These are phyloP conservation scores for Xylaria sp. DNA, from an alignment of 2,329 filamentous ascomycete genomes.

Conservation along the genomic window DNA sequence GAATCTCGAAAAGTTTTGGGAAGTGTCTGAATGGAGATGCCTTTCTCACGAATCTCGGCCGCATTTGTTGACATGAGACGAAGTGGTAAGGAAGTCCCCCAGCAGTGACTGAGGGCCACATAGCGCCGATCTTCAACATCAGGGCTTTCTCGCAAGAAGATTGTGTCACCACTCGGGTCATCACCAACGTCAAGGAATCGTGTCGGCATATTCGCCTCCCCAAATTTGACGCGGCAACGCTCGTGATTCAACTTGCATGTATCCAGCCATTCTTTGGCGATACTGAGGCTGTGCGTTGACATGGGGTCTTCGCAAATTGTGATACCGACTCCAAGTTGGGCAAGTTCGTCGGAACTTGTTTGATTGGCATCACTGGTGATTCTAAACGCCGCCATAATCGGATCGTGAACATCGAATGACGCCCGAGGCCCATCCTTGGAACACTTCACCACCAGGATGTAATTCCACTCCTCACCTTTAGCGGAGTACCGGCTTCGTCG, in stretches of 20 bases:
- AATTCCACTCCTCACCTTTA: constrained; percentile 5
- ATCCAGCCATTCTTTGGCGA: neutral
- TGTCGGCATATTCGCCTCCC: neutral
- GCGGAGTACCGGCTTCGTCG: neutral
- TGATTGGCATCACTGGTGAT: neutral
- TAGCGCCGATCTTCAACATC: neutral
- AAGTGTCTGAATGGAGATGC: neutral
- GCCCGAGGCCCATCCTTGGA: neutral
- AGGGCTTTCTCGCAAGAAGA: neutral
- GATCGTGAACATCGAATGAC: neutral
- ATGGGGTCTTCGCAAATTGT: neutral
- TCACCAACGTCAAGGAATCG: neutral
- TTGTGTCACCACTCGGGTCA: neutral
- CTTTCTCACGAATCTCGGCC: neutral
- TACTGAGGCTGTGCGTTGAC: neutral
- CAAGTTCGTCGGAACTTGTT: neutral
- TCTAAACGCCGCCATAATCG: neutral
- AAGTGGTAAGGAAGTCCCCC: neutral
- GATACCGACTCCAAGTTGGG: neutral
- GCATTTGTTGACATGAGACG: neutral
- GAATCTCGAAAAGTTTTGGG: neutral
- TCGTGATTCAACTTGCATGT: constrained; percentile 3
- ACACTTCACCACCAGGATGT: neutral
- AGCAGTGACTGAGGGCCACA: neutral
- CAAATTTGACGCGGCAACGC: neutral